Percentiles rank a stretch among this genome's conserved stretches.
Conservation (phyloP, 495 filamentous ascomycete genomes). For the Pyronema domesticum region DNA sequence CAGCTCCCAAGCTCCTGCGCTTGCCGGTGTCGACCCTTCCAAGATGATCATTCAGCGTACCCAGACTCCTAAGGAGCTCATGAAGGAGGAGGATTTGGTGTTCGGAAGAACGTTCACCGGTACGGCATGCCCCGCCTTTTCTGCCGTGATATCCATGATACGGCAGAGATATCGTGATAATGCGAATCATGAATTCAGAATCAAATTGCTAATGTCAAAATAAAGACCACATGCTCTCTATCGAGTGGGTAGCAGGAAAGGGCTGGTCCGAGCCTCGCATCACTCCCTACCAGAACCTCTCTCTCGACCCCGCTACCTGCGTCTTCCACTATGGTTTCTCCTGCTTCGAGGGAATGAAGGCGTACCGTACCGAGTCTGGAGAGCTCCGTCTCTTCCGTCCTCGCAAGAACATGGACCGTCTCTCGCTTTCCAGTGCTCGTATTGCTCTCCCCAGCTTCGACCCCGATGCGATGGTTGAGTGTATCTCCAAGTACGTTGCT, state of each 20-base stretch:
- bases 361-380: slow-evolving; percentile 44
- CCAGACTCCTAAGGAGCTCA: slow-evolving; percentile 52
- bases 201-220: slow-evolving; percentile 8
- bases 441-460: slow-evolving; percentile 82
- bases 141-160: background rate
- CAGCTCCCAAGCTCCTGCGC: slow-evolving; percentile 17
- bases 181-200: background rate
- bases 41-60: slow-evolving; percentile 59
- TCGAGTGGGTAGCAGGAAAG: slow-evolving; percentile 73
- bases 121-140: slow-evolving; percentile 23
- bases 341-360: slow-evolving; percentile 98
- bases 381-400: slow-evolving; percentile 79
- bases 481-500: slow-evolving; percentile 61
- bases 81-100: slow-evolving; percentile 57
- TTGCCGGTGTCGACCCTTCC: slow-evolving; percentile 52
- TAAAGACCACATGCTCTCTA: slow-evolving; percentile 85
- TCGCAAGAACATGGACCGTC: slow-evolving; percentile 81
- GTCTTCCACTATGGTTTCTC: slow-evolving; percentile 98
- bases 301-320: slow-evolving; percentile 85
- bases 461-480: slow-evolving; percentile 47
- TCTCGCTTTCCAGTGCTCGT: slow-evolving; percentile 74
- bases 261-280: slow-evolving; percentile 73
- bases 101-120: slow-evolving; percentile 83
- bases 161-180: background rate
- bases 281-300: slow-evolving; percentile 88